phyloP scores from a whole-genome alignment of 441 rosid species.

The Populus hybrid region DNA sequence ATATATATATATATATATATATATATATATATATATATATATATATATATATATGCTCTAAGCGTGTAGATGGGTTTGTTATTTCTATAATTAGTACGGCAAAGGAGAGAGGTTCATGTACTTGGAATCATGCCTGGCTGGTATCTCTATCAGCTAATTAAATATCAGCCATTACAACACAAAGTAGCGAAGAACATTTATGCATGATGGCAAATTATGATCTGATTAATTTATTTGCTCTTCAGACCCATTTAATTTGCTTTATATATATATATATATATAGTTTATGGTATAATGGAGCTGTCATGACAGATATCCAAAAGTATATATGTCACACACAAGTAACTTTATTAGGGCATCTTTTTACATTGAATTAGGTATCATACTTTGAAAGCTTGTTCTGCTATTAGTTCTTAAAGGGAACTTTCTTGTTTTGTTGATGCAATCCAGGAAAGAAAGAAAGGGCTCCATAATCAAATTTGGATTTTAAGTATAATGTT shows the following conservation, averaged over 20 bases:
- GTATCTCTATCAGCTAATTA: no score
- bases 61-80: no score
- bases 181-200: no score
- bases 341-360: neutral
- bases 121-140: no score
- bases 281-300: neutral
- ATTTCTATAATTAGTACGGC: no score
- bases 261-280: neutral
- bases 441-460: constrained; percentile 20
- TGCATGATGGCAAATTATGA: neutral
- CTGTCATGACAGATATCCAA: neutral
- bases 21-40: no score
- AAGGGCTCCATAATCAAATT: no score
- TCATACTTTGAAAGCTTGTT: constrained; percentile 16
- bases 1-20: no score
- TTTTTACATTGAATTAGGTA: neutral
- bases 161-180: no score
- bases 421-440: constrained; percentile 31
- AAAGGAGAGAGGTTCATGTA: no score
- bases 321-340: neutral
- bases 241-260: constrained; percentile 2
- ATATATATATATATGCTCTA: no score
- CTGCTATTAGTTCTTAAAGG: constrained; percentile 27
- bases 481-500: no score
- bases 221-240: neutral